Base-by-base conservation (phyloP, 2,329 filamentous ascomycete species). In the Xylariaceae sp. region DNA sequence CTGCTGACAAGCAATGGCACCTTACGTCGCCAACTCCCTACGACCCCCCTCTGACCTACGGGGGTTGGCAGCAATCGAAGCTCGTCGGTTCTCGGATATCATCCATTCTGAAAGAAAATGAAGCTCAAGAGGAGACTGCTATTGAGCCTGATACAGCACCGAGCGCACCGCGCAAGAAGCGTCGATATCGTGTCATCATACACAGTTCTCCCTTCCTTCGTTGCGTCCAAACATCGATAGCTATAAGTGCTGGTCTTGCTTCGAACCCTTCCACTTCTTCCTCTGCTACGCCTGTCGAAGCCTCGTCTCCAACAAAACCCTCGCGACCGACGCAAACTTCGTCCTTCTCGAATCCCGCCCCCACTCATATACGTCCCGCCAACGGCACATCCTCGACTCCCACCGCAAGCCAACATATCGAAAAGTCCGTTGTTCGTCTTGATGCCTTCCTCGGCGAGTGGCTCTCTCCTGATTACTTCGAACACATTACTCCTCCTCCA, bases 391-490 rank as follows among this genome's bases (percentile, higher is more conserved):
- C 30, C 16, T n/a, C 30, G 7, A n/a, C 13, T 4, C 8, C 39
- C 13, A 41, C 35, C 6, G 16, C 28, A 16, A 12, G 41, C 17
- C 19, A 16, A 7, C 50, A 53, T 4, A 53, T 78, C 44, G 71
- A 73, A 43, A 85, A 79, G 49, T 69, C 78, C 3, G 73, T 82
- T 9, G 67, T 98, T 36, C 85, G 93, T 1, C 76, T 98, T 4
- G 93, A 98, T 64, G 85, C 90, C 0, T 96, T 94, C 59, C 74
- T 98, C 0, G 91, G 93, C 37, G 93, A 98, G 71, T 98, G 93
- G 93, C 74, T 97, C 22, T 87, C 86, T 2, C 88, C 89, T 1
- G 85, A 90, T 58, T 98, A 98, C 63, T 98, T 91, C 57, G 89
- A 95, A 48, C 77, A 86, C 39, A 96, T 96, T 50, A 91, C 87